A percentile compares a stretch with the other conserved stretches of the same genome.
Conservation (phyloP, 495 filamentous ascomycete species). For the Pseudevernia furfuracea region DNA sequence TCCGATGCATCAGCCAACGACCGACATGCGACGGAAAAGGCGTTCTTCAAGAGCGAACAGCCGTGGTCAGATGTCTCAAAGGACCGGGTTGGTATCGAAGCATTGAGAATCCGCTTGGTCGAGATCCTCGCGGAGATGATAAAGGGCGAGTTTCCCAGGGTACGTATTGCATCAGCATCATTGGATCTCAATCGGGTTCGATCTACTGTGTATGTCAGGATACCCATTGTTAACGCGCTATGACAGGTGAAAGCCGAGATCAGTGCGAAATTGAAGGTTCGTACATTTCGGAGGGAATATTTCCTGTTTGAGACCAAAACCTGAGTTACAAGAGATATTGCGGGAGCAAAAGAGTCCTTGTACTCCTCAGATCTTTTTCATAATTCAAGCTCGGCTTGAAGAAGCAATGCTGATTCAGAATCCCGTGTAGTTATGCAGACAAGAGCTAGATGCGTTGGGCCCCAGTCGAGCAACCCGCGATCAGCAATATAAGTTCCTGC, state of each 20-base stretch:
- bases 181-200: too few relatives aligned
- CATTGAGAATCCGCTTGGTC: constrained; percentile 40
- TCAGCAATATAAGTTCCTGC: constrained; percentile 40
- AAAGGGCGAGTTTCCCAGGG: constrained; percentile 45
- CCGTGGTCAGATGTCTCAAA: constrained; percentile 41
- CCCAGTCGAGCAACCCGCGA: constrained; percentile 34
- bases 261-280: constrained; percentile 31
- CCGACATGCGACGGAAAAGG: constrained; percentile 25
- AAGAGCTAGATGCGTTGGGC: constrained; percentile 35
- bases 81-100: constrained; percentile 43
- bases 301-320: too few relatives aligned
- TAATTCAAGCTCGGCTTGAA: too few relatives aligned
- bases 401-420: too few relatives aligned
- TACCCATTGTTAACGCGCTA: not conserved
- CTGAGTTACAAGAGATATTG: too few relatives aligned
- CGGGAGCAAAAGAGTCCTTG: too few relatives aligned
- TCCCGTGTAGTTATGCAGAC: too few relatives aligned
- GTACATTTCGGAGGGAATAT: too few relatives aligned
- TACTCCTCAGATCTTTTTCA: too few relatives aligned
- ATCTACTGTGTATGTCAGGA: not conserved
- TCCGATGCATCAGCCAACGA: constrained; percentile 1
- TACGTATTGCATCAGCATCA: constrained; percentile 14
- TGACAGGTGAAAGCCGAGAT: constrained; percentile 41
- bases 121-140: constrained; percentile 40
- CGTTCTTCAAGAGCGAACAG: constrained; percentile 23